Base-by-base conservation (phyloP, 176 grass and related monocot species). In the Aegilops tauschii region DNA sequence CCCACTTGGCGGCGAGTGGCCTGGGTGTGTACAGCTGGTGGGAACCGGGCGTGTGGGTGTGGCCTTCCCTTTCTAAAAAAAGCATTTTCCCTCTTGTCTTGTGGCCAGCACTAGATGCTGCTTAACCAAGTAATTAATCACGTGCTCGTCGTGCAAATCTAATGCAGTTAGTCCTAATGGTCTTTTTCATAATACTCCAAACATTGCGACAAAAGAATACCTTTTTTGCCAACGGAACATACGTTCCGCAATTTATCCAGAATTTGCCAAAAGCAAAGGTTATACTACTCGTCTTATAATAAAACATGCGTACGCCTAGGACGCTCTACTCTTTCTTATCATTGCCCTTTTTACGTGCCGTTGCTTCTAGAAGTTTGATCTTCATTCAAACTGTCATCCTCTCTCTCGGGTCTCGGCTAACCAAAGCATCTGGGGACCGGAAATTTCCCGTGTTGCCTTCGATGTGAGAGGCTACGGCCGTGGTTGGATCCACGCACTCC, bases 1-100 rank as follows among this genome's bases (percentile, higher is more conserved):
- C 65, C 82, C 86, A 29, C 90, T 25, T 88, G 82, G 82, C 63
- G 78, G 78, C 65, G 64, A 64, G 54, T 5, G 39, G 18, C 12
- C 68, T 4, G 1, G 35, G 36, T 76, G 69, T 30, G 17, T 50
- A 88, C 69, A 91, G 86, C 82, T 88, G 70, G 86, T 67, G 64
- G 13, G 77, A 50, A 80, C 76, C 3, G 36, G 20, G 80, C 79
- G 23, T 62, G 65, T 82, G 80, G 18, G 23, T 62, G 56, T 77
- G 80, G 18, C 13, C 59, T 49, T 68, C 27, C 13, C 73, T 50
- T 30, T 50, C 11, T 10, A 31, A 10, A 52, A 21, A 76, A 76
- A 9, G 45, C 44, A 31, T 62, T 64, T 82, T 17, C 4, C 13
- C 27, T 28, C 6, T 36, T 58, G 63, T 28, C 36, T n/a, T n/a